Base-by-base conservation (phyloP, 1,284 basidiomycete genomes). In the Cerrena zonata region DNA sequence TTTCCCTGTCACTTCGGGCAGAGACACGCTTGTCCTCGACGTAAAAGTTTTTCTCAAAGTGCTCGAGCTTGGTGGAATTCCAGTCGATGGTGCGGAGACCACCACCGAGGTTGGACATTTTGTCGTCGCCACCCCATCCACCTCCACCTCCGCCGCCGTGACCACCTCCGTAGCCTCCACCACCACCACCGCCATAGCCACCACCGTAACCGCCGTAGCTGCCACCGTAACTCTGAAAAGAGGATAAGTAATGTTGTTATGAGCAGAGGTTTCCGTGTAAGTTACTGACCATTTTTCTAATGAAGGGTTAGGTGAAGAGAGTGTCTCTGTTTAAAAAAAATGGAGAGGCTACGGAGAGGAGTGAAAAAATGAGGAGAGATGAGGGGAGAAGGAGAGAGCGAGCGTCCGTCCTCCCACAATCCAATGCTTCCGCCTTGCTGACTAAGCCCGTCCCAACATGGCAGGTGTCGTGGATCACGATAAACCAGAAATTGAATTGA, bases 31-130 rank as follows among this genome's bases (percentile, higher is more conserved):
- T 86, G 71, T 99, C 92, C 70, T 99, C 94, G 53, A 86, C 75
- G 71, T 99, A 99, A 66, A 99, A 99, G 79, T 97, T 97, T 74
- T 94, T 94, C 71, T 94, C 91, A 55, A 94, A 94, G 61, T 80
- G 85, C 64, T 86, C 78, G 52, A 97, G 76, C 56, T 85, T 82
- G 52, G 80, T 76, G 42, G 72, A 71, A 46, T 71, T 62, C 95
- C 95, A 99, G 74, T 98, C 91, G 57, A 96, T 86, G 54, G 77
- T 78, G 57, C 84, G 84, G 47, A 99, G 80, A 48, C 87, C 82
- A 49, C 86, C 83, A 42, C 96, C 95, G 45, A 99, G 82, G 67
- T 77, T 79, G 59, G 77, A 73, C 90, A 94, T 94, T 61, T 79
- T 83, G 74, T 94, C 91, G 52, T 85, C 82, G 58, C 78, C 75